phyloP scores from a whole-genome alignment of 148 eudicot genomes.

The Pouteria glomerata region DNA sequence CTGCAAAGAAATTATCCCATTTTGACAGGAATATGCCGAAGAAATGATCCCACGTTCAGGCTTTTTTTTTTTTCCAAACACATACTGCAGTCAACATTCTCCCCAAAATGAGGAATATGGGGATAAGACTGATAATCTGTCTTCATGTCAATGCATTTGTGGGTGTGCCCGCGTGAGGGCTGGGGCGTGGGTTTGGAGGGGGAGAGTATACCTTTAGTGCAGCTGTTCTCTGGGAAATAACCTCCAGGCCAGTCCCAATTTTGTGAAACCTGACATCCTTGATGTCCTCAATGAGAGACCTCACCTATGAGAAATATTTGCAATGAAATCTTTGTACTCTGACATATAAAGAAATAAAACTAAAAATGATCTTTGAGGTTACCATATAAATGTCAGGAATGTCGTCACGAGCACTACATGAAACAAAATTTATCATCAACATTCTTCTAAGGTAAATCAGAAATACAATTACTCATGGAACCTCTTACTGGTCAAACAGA shows the following conservation, averaged over 20 bases:
- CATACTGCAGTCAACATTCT: neutral
- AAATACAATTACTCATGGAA: neutral
- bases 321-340: neutral
- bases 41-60: too few relatives aligned
- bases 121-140: neutral
- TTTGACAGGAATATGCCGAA: neutral
- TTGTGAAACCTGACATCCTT: constrained; percentile 96
- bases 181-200: too few relatives aligned
- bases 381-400: constrained; percentile 91
- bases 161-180: too few relatives aligned
- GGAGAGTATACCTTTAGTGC: constrained; percentile 64
- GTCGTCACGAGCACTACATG: constrained; percentile 78
- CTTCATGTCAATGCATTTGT: neutral
- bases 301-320: constrained; percentile 44
- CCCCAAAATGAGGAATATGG: neutral
- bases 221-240: constrained; percentile 71
- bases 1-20: neutral
- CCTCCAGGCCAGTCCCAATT: constrained; percentile 88
- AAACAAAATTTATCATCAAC: neutral
- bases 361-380: constrained; percentile 19
- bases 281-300: constrained; percentile 93
- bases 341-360: constrained; percentile 3
- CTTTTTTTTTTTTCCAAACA: neutral
- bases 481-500: constrained; percentile 88
- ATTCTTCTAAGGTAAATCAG: constrained; percentile 5